Conservation (phyloP, 495 filamentous ascomycete genomes). For the Hypoxylon lienhwacheense region DNA sequence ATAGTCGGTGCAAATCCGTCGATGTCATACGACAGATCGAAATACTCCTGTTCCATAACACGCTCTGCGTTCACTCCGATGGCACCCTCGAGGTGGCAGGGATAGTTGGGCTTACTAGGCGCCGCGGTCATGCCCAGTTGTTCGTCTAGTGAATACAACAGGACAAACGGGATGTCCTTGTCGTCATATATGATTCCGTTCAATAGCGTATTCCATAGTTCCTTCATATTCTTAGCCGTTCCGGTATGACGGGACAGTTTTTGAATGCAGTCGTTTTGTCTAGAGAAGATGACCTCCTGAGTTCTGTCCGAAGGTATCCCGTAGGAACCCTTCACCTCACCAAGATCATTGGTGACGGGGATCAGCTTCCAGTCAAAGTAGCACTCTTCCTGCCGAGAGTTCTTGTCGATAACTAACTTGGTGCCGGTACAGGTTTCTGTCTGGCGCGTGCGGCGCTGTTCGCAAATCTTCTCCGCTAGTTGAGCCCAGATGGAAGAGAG, state of each 20-base stretch:
- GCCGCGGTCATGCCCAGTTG: constrained; percentile 20
- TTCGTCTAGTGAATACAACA: constrained; percentile 59
- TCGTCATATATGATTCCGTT: constrained; percentile 52
- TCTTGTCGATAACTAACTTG: constrained; percentile 52
- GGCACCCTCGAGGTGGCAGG: constrained; percentile 57
- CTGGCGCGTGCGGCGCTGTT: constrained; percentile 27
- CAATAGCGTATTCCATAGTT: constrained; percentile 56
- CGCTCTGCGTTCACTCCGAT: constrained; percentile 62
- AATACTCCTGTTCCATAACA: constrained; percentile 50
- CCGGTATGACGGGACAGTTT: constrained; percentile 61
- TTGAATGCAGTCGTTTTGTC: constrained; percentile 59
- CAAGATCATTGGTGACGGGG: constrained; percentile 57
- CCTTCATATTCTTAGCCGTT: constrained; percentile 58
- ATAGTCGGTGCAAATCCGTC: constrained; percentile 60
- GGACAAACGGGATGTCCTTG: constrained; percentile 60
- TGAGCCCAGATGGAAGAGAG: constrained; percentile 42
- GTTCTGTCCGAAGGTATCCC: constrained; percentile 62
- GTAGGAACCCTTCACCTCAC: constrained; percentile 50
- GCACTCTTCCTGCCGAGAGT: constrained; percentile 59
- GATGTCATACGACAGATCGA: constrained; percentile 58
- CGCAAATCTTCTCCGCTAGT: constrained; percentile 39
- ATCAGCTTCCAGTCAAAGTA: constrained; percentile 66
- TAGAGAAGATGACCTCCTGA: constrained; percentile 54
- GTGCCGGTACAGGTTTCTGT: constrained; percentile 44
- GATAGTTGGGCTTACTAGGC: constrained; percentile 16